Base-by-base conservation (phyloP, 2,329 filamentous ascomycete species). In the Xylariaceae sp. region DNA sequence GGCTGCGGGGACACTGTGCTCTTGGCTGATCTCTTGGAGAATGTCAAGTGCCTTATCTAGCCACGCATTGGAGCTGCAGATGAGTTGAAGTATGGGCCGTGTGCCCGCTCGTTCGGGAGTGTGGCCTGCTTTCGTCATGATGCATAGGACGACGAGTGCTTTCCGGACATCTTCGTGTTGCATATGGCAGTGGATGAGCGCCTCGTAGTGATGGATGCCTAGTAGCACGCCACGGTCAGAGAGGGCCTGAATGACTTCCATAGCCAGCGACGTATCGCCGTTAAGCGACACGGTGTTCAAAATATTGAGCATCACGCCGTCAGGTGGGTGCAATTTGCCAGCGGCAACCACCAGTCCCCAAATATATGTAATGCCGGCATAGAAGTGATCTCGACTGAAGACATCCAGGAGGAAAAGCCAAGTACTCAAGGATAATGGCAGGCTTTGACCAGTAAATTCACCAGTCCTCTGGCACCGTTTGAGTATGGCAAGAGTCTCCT, bases 331-430 rank as follows among this genome's bases (percentile, higher is more conserved):
- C 38, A 88, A 60, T 56, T 80, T 77, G 66, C 74, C 60, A 0
- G 67, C 63, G 17, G 57, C 57, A 22, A 92, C 83, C 51, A 77
- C 76, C 11, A 72, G 73, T 33, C 76, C 76, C 92, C 93, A 98
- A 27, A 87, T 75, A 48, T 82, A 84, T 27, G 70, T 71, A 1
- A 84, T 84, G 21, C 83, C 81, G 17, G 80, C 71, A 55, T 86
- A 75, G 60, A 86, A 79, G 44, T 77, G 74, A 21, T 73, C 73
- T 40, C 75, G 73, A 53, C 83, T 85, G 48, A 87, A 90, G n/a
- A 73, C 69, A 53, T 91, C 87, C n/a, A 97, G 73, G 23, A 93
- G 67, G 56, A 85, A 80, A 41, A 79, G 76, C 77, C 88, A 89
- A 3, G 44, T 35, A 38, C 59, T 62, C 2, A 51, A 23, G n/a